Percentiles rank a stretch among this genome's conserved stretches.
These are phyloP conservation scores for Penicillium sp. DNA, from an alignment of 2,329 filamentous ascomycete genomes.

Conservation along the genomic window DNA sequence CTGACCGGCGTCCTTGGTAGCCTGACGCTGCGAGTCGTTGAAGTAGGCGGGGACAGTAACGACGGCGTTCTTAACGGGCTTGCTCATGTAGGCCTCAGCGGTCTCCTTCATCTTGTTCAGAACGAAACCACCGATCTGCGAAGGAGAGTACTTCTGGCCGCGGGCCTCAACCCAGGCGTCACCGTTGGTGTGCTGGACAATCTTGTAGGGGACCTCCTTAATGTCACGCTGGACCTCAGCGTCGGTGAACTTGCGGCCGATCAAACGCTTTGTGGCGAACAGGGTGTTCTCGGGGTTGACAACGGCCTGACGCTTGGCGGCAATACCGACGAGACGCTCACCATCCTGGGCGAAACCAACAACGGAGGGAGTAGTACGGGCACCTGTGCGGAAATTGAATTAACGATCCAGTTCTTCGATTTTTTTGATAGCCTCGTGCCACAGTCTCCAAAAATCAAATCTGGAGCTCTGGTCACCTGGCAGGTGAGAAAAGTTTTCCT, in stretches of 20 bases:
- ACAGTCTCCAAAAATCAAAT: not conserved
- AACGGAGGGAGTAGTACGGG: conserved; percentile 87
- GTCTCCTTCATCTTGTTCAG: conserved; percentile 99
- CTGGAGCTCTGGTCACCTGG: conserved; percentile 9
- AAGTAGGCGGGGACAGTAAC: conserved; percentile 98
- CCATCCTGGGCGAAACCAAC: conserved; percentile 95
- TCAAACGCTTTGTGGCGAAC: conserved; percentile 97
- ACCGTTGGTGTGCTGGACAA: conserved; percentile 92
- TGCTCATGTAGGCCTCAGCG: conserved; percentile 87
- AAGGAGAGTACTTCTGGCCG: conserved; percentile 93
- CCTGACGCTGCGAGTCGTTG: conserved; percentile 97
- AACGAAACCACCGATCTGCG: conserved; percentile 96
- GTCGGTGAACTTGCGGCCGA: conserved; percentile 95
- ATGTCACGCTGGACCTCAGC: conserved; percentile 92
- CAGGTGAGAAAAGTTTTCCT: conserved; percentile 14
- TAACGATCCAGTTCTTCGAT: conserved; percentile 9
- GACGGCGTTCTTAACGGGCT: conserved; percentile 90
- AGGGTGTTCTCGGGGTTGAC: conserved; percentile 98
- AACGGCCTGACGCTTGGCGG: conserved; percentile 95
- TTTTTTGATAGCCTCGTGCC: not conserved
- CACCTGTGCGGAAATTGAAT: conserved; percentile 54
- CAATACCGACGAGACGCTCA: conserved; percentile 93
- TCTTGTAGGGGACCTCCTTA: conserved; percentile 98
- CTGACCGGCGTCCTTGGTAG: conserved; percentile 96
- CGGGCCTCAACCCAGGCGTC: conserved; percentile 95